Evolutionary conservation across 352 stramenopile species (phyloP), one percentile per base, ranked within the genome.

Genomic region (Pythium phragmiticola): DNA sequence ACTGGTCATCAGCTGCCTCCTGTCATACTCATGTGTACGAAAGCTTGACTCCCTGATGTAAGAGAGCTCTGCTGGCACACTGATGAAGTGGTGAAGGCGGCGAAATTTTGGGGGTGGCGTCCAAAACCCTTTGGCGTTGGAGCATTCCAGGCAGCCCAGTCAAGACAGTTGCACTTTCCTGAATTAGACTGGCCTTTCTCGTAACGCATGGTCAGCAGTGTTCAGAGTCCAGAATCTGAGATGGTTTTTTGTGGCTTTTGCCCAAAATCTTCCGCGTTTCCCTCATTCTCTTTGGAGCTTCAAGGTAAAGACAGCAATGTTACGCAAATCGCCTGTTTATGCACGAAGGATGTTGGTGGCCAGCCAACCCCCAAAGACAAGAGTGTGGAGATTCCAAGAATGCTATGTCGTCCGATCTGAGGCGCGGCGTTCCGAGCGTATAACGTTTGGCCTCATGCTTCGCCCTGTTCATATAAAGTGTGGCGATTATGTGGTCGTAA

Each of bases 181-280:
- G 28, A 21, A 39, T 19, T 9, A 16, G n/a, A 19, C n/a, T 36
- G 43, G 42, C 55, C 55, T 62, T 62, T 62, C 55, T 34, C 55
- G 42, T 62, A 62, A 62, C 55, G 30, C 55, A 62, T 54, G 51
- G 55, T 26, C 55, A 62, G 55, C 21, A 28, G 47, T 42, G 53
- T 51, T 37, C 43, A 58, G 41, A 37, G 37, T 60, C 53, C 53
- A 60, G 53, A 39, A 39, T 60, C 53, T 62, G 55, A 52, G 45
- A 62, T 54, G 45, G 55, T 52, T 21, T 47, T 54, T 51, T 16
- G 28, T 23, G 11, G 39, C 13, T 19, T 46, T 46, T 30, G 42
- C 2, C 19, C 23, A 48, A 47, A 14, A 21, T 9, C 41, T 49
- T 16, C 9, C 11, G 33, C 28, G 33, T 36, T 39, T 45, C 9